A percentile compares a stretch with the other conserved stretches of the same genome.
Conservation (phyloP, 768 basidiomycete genomes). For the Russula sp. region DNA sequence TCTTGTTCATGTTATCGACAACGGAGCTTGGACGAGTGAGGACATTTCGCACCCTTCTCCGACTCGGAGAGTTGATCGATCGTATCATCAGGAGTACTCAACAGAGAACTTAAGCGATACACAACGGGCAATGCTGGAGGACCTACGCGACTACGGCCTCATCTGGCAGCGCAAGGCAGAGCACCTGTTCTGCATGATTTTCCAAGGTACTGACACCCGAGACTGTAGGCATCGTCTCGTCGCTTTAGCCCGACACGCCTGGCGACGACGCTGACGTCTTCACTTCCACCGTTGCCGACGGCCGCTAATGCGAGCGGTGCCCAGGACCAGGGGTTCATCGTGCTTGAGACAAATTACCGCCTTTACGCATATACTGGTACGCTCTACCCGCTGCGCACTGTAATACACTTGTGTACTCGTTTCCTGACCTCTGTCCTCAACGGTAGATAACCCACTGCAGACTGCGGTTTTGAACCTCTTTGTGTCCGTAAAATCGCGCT, state of each 20-base stretch:
- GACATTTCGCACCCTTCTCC: slow-evolving; percentile 20
- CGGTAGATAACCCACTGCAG: slow-evolving; percentile 86
- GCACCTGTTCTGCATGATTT: not conserved
- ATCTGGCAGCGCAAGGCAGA: slow-evolving; percentile 77
- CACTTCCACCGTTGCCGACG: slow-evolving; percentile 72
- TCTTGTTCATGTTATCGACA: slow-evolving; percentile 95
- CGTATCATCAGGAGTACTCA: slow-evolving; percentile 69
- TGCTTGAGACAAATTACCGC: slow-evolving; percentile 97
- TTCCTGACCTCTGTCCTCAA: slow-evolving; percentile 11
- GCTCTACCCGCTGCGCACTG: slow-evolving; percentile 14
- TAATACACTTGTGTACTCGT: not conserved
- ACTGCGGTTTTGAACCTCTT: slow-evolving; percentile 95
- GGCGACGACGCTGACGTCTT: slow-evolving; percentile 90
- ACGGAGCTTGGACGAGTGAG: slow-evolving; percentile 88
- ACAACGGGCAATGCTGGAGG: slow-evolving; percentile 82
- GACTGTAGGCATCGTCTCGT: slow-evolving; percentile 56
- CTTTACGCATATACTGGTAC: slow-evolving; percentile 96
- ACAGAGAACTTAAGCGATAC: slow-evolving; percentile 72
- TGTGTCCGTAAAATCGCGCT: slow-evolving; percentile 86
- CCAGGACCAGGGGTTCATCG: slow-evolving; percentile 81
- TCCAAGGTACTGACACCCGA: slow-evolving; percentile 1
- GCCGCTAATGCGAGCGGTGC: slow-evolving; percentile 49
- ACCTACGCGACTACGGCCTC: slow-evolving; percentile 91
- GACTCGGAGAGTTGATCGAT: slow-evolving; percentile 8
- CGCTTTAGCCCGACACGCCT: slow-evolving; percentile 93